phyloP scores from a whole-genome alignment of 1,139 yeast species.

The Tardiomyces blankii region DNA sequence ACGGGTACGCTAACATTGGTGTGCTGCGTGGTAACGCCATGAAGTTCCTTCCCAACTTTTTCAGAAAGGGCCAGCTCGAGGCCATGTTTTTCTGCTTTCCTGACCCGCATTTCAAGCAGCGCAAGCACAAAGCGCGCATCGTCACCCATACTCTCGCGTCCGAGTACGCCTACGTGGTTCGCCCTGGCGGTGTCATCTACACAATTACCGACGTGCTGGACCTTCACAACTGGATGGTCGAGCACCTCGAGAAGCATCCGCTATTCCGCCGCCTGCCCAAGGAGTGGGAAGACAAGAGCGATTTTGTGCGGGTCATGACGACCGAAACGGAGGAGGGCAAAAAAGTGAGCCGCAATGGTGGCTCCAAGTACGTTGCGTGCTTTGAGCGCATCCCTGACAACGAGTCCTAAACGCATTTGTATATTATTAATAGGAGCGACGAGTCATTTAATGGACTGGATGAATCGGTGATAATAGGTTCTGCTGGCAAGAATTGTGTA shows the following conservation, averaged over 20 bases:
- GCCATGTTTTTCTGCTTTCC: conserved; percentile 98
- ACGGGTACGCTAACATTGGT: conserved; percentile 64
- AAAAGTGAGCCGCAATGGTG: conserved; percentile 84
- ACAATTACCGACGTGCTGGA: conserved; percentile 96
- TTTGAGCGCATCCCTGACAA: conserved; percentile 40
- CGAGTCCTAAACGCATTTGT: neutral
- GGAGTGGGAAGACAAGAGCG: conserved; percentile 72
- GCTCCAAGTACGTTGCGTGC: conserved; percentile 82
- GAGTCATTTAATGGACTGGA: neutral
- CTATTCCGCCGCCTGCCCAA: conserved; percentile 67
- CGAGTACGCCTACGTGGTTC: conserved; percentile 85
- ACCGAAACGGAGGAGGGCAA: conserved; percentile 95
- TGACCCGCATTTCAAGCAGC: conserved; percentile 95
- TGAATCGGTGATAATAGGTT: neutral
- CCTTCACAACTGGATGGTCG: conserved; percentile 92
- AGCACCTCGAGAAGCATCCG: conserved; percentile 84
- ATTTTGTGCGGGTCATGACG: conserved; percentile 78
- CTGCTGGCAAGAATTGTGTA: too few species aligned
- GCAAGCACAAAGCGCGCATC: conserved; percentile 96
- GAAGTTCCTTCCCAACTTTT: conserved; percentile 94
- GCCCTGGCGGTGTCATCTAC: conserved; percentile 79
- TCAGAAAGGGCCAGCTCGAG: conserved; percentile 56
- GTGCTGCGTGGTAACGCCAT: conserved; percentile 93
- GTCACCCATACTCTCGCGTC: conserved; percentile 78
- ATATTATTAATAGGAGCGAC: too few species aligned